Evolutionary conservation across 176 grass and related monocot genomes (phyloP).

Genomic region (bread wheat (Triticum aestivum)): DNA sequence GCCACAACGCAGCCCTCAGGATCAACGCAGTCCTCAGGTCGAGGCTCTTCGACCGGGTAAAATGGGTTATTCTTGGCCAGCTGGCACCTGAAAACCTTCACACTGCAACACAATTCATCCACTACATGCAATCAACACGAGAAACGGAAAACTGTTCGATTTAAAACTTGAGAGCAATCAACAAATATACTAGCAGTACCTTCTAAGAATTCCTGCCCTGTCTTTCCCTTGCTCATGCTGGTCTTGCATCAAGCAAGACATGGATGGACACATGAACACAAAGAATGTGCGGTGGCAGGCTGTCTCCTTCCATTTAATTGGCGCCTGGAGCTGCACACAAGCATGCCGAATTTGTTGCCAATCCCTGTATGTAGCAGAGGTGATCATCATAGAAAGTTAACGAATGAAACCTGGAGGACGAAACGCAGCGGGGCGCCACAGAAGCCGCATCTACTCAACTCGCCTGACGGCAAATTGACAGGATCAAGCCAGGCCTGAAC

Average conservation of each 20-base stretch:
- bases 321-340: slow-evolving; percentile 55
- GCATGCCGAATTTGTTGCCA: background rate
- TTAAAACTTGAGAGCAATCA: background rate
- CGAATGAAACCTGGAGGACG: slow-evolving; percentile 60
- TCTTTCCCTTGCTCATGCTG: slow-evolving; percentile 76
- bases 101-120: slow-evolving; percentile 35
- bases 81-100: slow-evolving; percentile 87
- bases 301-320: slow-evolving; percentile 39
- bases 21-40: too few relatives aligned
- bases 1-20: background rate
- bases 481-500: slow-evolving; percentile 78
- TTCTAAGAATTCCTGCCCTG: slow-evolving; percentile 55
- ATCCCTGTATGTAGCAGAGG: background rate
- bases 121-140: slow-evolving; percentile 26
- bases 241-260: slow-evolving; percentile 72
- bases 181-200: slow-evolving; percentile 37
- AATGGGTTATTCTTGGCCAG: slow-evolving; percentile 65
- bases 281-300: slow-evolving; percentile 69
- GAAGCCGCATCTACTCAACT: slow-evolving; percentile 53
- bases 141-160: background rate
- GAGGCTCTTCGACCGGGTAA: slow-evolving; percentile 54
- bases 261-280: slow-evolving; percentile 78
- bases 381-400: background rate
- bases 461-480: slow-evolving; percentile 53
- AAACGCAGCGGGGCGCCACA: slow-evolving; percentile 74